Evolutionary conservation across 139 green algal genomes (phyloP).

Genomic region (Chlorella ohadii): DNA sequence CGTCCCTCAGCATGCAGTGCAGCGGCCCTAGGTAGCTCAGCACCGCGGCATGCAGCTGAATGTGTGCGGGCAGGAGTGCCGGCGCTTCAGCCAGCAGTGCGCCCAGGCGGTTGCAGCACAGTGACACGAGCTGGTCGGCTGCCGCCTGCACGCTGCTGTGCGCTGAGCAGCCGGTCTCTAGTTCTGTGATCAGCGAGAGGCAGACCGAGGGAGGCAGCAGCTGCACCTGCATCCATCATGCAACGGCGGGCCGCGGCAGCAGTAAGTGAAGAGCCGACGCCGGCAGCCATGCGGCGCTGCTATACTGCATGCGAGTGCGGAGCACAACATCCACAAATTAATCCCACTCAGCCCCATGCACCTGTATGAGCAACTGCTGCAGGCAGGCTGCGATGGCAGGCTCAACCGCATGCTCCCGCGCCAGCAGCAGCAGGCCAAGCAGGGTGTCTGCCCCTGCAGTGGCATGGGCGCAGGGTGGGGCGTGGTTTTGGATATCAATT

Average conservation of each 20-base stretch:
- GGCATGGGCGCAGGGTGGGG: too few species aligned
- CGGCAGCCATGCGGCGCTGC: too few species aligned
- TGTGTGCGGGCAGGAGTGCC: too few species aligned
- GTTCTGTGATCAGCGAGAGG: background rate
- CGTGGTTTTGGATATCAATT: too few species aligned
- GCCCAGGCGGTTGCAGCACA: too few species aligned
- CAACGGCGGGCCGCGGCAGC: too few species aligned
- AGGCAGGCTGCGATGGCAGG: background rate
- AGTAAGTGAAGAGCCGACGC: too few species aligned
- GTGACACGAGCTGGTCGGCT: background rate
- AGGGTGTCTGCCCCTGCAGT: background rate
- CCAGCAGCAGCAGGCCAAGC: slow-evolving; percentile 2
- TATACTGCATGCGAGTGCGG: too few species aligned
- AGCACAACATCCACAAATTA: too few species aligned
- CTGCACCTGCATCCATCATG: too few species aligned
- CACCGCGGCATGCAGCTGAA: background rate
- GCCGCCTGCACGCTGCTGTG: background rate
- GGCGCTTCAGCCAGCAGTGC: too few species aligned
- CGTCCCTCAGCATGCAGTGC: slow-evolving; percentile 5
- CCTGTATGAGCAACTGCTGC: background rate
- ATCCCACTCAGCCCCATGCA: background rate
- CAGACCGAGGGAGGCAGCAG: too few species aligned
- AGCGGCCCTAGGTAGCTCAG: background rate
- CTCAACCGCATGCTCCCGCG: slow-evolving; percentile 13
- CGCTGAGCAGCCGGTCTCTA: background rate